Conservation (phyloP, 139 green algal species). For the Microglena sp. region DNA sequence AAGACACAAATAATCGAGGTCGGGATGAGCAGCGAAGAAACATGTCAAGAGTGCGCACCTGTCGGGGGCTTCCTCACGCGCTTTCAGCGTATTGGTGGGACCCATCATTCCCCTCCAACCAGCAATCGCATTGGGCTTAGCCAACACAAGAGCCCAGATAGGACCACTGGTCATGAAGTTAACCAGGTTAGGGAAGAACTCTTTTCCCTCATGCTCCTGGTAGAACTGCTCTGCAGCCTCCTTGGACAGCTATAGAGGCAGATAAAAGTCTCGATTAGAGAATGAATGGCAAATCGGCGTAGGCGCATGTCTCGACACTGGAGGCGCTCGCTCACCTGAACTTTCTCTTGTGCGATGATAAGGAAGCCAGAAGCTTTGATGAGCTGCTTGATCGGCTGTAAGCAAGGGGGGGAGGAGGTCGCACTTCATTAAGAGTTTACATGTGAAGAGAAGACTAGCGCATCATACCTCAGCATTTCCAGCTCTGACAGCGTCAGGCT, state of each 20-base stretch:
- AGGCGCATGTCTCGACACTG: no score
- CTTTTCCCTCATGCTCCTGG: conserved; percentile 65
- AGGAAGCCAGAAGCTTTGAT: conserved; percentile 61
- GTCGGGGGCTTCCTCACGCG: conserved; percentile 35
- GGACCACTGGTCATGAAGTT: conserved; percentile 73
- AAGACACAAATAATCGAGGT: not conserved
- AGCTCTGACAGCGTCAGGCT: conserved; percentile 55
- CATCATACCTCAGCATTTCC: conserved; percentile 24
- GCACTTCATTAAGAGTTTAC: no score
- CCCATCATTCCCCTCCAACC: conserved; percentile 67
- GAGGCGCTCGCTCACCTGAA: conserved; percentile 40
- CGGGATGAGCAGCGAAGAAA: not conserved
- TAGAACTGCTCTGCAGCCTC: conserved; percentile 79
- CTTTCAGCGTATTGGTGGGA: conserved; percentile 57
- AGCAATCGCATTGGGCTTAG: conserved; percentile 50
- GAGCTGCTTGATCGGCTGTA: conserved; percentile 65
- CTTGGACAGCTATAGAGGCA: no score
- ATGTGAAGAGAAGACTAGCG: no score
- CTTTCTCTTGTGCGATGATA: conserved; percentile 46
- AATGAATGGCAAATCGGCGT: no score
- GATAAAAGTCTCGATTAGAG: no score
- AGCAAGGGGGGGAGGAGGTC: no score
- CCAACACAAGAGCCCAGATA: conserved; percentile 56
- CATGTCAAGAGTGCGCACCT: conserved; percentile 22
- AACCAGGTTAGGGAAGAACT: conserved; percentile 60